Conservation (phyloP, 2,329 filamentous ascomycete species). For the Furcasterigmium sp. region DNA sequence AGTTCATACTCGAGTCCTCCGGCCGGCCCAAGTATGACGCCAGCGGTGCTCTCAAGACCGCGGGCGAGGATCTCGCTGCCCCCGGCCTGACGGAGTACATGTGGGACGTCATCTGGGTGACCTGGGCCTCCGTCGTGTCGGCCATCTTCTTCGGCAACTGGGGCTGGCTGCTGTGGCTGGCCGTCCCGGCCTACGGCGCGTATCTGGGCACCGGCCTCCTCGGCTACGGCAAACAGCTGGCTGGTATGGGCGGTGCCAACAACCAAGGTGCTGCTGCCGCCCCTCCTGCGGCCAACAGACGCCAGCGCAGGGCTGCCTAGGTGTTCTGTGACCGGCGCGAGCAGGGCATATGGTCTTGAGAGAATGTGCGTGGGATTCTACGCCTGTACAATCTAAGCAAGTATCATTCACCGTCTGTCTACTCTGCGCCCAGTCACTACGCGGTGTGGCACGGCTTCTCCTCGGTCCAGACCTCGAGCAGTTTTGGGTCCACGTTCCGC, state of each 20-base stretch:
- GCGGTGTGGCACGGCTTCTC: slow-evolving; percentile 33
- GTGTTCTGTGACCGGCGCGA: too few species aligned
- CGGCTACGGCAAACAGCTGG: slow-evolving; percentile 49
- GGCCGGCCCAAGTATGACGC: slow-evolving; percentile 72
- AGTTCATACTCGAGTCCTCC: slow-evolving; percentile 80
- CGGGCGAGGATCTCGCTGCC: slow-evolving; percentile 84
- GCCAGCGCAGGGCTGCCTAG: slow-evolving; percentile 49
- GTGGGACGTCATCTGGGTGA: slow-evolving; percentile 96
- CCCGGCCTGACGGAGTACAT: slow-evolving; percentile 93
- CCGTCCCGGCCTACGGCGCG: slow-evolving; percentile 49
- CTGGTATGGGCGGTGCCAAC: slow-evolving; percentile 33
- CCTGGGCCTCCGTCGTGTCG: slow-evolving; percentile 71
- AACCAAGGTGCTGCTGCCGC: slow-evolving; percentile 18
- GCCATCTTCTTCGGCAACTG: slow-evolving; percentile 77
- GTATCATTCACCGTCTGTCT: too few species aligned
- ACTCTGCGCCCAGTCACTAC: slow-evolving; percentile 3
- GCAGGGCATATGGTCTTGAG: too few species aligned
- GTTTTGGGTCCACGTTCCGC: slow-evolving; percentile 44
- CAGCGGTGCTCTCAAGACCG: slow-evolving; percentile 61
- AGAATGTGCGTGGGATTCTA: too few species aligned
- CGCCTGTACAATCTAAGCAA: too few species aligned
- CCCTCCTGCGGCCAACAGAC: slow-evolving; percentile 42
- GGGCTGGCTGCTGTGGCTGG: slow-evolving; percentile 53
- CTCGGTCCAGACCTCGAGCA: slow-evolving; percentile 49
- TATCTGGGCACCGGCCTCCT: slow-evolving; percentile 51